Percentiles rank a stretch among this genome's conserved stretches.
phyloP scores from a whole-genome alignment of 2,329 filamentous ascomycete species.

The Aspergillus aculeatinus region DNA sequence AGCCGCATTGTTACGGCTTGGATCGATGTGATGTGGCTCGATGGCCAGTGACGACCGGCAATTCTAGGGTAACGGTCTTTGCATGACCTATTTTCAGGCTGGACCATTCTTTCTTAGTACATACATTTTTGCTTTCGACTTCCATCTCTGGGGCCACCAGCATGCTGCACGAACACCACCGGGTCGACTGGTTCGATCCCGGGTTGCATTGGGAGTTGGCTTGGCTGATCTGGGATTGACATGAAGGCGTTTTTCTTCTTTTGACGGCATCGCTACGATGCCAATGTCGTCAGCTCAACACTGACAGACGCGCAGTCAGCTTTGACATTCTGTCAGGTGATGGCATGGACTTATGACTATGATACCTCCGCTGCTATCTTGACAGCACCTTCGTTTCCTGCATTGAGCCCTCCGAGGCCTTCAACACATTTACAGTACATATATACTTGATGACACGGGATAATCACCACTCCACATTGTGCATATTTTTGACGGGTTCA shows the following conservation, averaged over 20 bases:
- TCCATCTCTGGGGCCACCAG: constrained; percentile 13
- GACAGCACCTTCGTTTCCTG: not conserved
- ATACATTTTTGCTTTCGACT: constrained; percentile 17
- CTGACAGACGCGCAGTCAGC: not conserved
- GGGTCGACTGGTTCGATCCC: constrained; percentile 23
- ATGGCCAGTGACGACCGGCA: constrained; percentile 25
- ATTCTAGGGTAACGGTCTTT: constrained; percentile 11
- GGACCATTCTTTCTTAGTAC: constrained; percentile 12
- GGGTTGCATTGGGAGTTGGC: constrained; percentile 21
- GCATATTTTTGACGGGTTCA: constrained; percentile 15
- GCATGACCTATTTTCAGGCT: constrained; percentile 16
- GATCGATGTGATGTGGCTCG: constrained; percentile 45
- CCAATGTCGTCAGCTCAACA: not conserved
- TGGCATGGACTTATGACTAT: not conserved
- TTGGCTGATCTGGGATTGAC: constrained; percentile 15
- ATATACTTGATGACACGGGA: not conserved
- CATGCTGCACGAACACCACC: constrained; percentile 11
- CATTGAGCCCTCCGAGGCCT: not conserved
- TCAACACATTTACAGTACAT: not conserved
- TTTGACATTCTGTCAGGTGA: not conserved
- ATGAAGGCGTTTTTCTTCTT: constrained; percentile 13
- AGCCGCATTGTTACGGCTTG: constrained; percentile 47
- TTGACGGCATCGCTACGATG: not conserved
- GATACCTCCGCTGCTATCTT: not conserved
- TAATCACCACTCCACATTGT: constrained; percentile 12